Conservation (phyloP, 2,329 filamentous ascomycete genomes). For the Iodosphaeria phyllophila region DNA sequence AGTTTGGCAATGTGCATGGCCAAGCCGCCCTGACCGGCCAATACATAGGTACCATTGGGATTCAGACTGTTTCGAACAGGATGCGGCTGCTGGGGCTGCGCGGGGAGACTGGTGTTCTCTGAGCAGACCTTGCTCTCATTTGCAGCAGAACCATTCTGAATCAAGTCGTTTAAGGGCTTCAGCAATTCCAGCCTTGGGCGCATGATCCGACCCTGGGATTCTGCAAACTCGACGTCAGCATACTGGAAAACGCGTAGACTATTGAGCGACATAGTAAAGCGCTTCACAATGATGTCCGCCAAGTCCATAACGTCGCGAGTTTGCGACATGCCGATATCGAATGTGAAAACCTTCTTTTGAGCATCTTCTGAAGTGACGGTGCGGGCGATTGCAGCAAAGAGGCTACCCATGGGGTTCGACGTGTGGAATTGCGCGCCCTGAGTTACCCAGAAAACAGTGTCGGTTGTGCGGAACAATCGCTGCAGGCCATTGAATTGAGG, state of each 20-base stretch:
- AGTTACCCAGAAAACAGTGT: constrained; percentile 8
- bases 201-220: constrained; percentile 17
- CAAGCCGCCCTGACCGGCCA: constrained; percentile 37
- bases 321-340: constrained; percentile 20
- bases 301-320: no score
- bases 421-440: constrained; percentile 7
- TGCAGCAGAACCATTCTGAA: no score
- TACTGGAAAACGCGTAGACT: not conserved
- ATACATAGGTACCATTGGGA: constrained; percentile 26
- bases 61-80: constrained; percentile 3
- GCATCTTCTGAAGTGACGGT: constrained; percentile 30
- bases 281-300: constrained; percentile 7
- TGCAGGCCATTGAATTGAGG: constrained; percentile 21
- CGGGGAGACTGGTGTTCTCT: constrained; percentile 2
- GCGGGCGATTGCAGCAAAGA: constrained; percentile 25
- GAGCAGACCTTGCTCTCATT: no score
- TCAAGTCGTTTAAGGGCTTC: constrained; percentile 4
- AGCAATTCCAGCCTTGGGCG: constrained; percentile 22
- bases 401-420: constrained; percentile 16
- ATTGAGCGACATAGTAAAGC: constrained; percentile 9
- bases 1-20: constrained; percentile 32
- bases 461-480: constrained; percentile 13
- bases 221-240: constrained; percentile 24
- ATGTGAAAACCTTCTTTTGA: constrained; percentile 20
- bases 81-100: constrained; percentile 3